Evolutionary conservation across 2,329 filamentous ascomycete species (phyloP), one percentile per base, ranked within the genome.

Genomic region (Penicillium sp.): DNA sequence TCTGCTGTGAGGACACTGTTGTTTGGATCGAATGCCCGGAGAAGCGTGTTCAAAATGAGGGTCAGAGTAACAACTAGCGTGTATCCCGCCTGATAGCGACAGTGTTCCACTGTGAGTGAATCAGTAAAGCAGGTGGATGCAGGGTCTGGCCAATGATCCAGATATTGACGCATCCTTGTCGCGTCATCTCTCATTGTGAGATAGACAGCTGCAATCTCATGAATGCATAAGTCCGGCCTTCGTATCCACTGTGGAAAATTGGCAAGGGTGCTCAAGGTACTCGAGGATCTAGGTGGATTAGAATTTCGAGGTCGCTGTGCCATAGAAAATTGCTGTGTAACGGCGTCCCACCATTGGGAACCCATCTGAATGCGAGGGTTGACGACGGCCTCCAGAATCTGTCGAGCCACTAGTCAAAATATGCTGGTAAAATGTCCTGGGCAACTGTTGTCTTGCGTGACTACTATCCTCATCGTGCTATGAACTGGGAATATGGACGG

Each of bases 361-460:
- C 56, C 49, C 41, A 70, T 61, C 33, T 56, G 52, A n/a, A 69
- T 59, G 3, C 50, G 59, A 1, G 66, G 66, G 27, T 69, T 62
- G 19, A 62, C 50, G 22, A 67, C 63, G 19, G 63, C 64, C 50
- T 67, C 63, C 13, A 70, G 43, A 33, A 70, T 62, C 67, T 70
- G 24, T 13, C 18, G 19, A 24, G 47, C 11, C 13, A 31, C n/a
- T 14, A 22, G 22, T 22, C 22, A 22, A 22, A 22, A 13, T 47
- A 13, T 31, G 31, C 31, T 5, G 6, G 24, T 6, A 5, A 6
- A 6, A 27, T 6, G 24, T 27, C 24, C 22, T 22, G 22, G 22
- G 22, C 24, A 27, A 27, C 24, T 6, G 24, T 27, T 6, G 24
- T 27, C 24, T 27, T 27, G 24, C 5, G 5, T 27, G 5, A 27